phyloP scores from a whole-genome alignment of 805 yeast genomes.

The Zygosaccharomyces siamensis region DNA sequence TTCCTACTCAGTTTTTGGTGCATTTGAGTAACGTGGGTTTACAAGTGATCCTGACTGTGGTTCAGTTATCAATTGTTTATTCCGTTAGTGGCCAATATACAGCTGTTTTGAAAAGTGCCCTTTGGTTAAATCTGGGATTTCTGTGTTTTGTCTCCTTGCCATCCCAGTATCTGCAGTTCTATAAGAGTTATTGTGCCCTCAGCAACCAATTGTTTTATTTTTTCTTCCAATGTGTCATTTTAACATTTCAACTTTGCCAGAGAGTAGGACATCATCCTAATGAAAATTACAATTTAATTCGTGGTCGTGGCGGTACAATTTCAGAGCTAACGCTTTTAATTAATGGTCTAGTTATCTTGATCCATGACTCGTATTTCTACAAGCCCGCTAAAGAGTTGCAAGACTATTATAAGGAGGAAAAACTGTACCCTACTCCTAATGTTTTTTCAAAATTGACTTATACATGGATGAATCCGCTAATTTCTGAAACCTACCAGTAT shows the following conservation, averaged over 20 bases:
- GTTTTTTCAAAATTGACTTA: conserved; percentile 40
- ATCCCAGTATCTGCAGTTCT: conserved; percentile 27
- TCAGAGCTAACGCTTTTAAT: conserved; percentile 31
- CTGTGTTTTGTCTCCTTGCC: conserved; percentile 25
- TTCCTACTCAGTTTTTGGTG: conserved; percentile 17
- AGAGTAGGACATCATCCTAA: conserved; percentile 21
- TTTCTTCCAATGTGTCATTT: conserved; percentile 18
- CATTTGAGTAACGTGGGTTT: conserved; percentile 24
- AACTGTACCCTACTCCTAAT: conserved; percentile 27
- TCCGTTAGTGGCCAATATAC: conserved; percentile 6
- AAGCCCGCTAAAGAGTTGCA: conserved; percentile 40
- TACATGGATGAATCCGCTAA: conserved; percentile 46
- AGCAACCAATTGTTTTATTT: conserved; percentile 31
- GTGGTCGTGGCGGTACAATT: conserved; percentile 17
- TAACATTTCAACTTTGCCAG: conserved; percentile 25
- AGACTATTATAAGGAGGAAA: conserved; percentile 33
- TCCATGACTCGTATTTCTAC: conserved; percentile 37
- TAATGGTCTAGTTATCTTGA: conserved; percentile 34
- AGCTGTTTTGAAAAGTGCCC: conserved; percentile 11
- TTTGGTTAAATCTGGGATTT: conserved; percentile 19
- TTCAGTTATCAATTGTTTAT: conserved; percentile 12
- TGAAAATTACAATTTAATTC: conserved; percentile 19
- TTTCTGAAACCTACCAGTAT: conserved; percentile 37
- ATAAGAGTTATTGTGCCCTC: conserved; percentile 28
- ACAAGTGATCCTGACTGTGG: conserved; percentile 14